Evolutionary conservation across 1,284 basidiomycete species (phyloP), one percentile per base, ranked within the genome.

Genomic region (Pterulicium gracile): DNA sequence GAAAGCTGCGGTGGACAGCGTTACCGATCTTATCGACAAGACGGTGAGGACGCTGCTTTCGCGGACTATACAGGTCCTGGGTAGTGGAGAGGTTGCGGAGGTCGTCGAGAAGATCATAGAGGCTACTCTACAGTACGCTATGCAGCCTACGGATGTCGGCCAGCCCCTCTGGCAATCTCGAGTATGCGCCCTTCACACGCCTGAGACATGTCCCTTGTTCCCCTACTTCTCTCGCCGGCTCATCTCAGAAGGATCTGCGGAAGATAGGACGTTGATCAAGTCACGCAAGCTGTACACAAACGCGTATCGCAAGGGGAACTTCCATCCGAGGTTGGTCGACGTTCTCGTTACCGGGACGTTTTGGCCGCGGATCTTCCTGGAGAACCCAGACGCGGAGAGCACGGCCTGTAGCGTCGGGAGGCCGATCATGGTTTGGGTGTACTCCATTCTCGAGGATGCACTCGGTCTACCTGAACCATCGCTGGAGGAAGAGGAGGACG

Each of bases 341-440:
- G 57, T 72, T 4, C 57, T 87, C 44, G 74, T 63, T 47, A 79
- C 79, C 0, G 74, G 72, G 17, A 79, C 80, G 1, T 75, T 68
- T 49, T 88, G 84, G 81, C 77, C 81, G 3, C 66, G 69, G 24
- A 56, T 79, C n/a, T 87, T 85, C 56, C 69, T 90, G 18, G 86
- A 90, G 49, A 73, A 78, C 53, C 87, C 87, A 0, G 87, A 90
- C 58, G 49, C 72, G 32, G 81, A 86, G 58, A 75, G 72, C 1
- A 77, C 80, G 4, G 64, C 72, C 7, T 62, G 73, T 41, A 77
- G 70, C 46, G 70, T 89, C 20, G 78, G 77, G 3, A 61, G 77
- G 15, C 72, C 75, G 0, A 69, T 88, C 23, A 70, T 83, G n/a
- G 57, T 65, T 41, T 83, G 79, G 77, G 66, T 72, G 19, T 86